Evolutionary conservation across 192 early-diverging fungal species (phyloP), one percentile per base, ranked within the genome.

Genomic region (Coemansia sp.): DNA sequence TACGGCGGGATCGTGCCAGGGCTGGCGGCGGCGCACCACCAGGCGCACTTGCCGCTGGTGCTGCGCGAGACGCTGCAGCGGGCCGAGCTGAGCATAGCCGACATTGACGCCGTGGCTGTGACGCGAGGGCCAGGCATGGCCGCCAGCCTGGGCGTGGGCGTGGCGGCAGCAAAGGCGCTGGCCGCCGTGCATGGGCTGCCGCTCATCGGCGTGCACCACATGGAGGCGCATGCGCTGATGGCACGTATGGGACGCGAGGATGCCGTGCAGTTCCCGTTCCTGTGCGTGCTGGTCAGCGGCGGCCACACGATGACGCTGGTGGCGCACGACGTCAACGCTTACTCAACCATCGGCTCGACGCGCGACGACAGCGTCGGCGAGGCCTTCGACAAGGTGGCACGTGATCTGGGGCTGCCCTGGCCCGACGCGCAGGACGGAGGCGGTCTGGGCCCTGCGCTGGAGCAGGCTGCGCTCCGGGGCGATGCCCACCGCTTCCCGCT

Each of bases 201-300:
- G 13, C 75, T 93, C 27, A 70, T 93, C 37, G 92, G 92, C 29
- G 89, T 92, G 43, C 92, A 93, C 70, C 92, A 93, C 66, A 93
- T 92, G 92, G 92, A 93, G 71, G 92, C 90, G 3, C 92, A 93
- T 59, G 90, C 92, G 8, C 72, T 92, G 43, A 91, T 90, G 53
- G 90, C 89, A 39, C 88, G 92, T 2, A 82, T 93, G 43, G 63
- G 69, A n/a, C 53, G 43, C 45, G 55, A 55, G 39, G 60, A 58
- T 16, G 27, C 7, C 1, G 74, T 84, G 34, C 59, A 2, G 1
- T 93, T 93, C 59, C 92, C 92, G 0, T 92, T 87, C 52, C 63
- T 92, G 60, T 87, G 87, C 15, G 75, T 92, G 60, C 85, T 93
- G 11, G 86, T 90, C 32, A 91, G 89, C 52, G 92, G 92, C 63